Percentiles rank a stretch among this genome's conserved stretches.
Evolutionary conservation across 2,329 filamentous ascomycete genomes (phyloP).

Genomic region (Phialophora verrucosa): DNA sequence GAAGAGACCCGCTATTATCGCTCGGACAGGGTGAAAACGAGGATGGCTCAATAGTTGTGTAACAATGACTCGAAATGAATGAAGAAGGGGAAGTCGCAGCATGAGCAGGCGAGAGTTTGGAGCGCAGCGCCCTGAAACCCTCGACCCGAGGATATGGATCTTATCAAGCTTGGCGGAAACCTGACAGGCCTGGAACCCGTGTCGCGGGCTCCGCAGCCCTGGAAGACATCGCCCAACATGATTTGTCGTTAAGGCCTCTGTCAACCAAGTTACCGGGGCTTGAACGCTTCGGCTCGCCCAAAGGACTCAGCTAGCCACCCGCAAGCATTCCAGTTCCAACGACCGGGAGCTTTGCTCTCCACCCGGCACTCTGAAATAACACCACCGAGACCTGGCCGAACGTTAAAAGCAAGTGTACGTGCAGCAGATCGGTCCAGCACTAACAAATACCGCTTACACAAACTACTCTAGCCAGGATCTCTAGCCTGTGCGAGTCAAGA

Average conservation of each 20-base stretch:
- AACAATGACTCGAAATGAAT: not conserved
- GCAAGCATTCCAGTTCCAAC: not conserved
- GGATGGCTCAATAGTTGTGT: conserved; percentile 4
- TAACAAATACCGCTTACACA: not conserved
- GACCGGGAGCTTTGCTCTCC: conserved; percentile 1
- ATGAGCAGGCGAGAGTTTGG: not conserved
- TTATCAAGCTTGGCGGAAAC: not conserved
- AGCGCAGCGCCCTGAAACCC: not conserved
- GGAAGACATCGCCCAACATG: not conserved
- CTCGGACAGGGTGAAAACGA: not conserved
- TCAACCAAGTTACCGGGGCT: conserved; percentile 2
- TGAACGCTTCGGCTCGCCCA: conserved; percentile 20
- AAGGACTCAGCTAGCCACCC: conserved; percentile 5
- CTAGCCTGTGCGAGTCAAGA: not conserved
- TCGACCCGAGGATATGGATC: not conserved
- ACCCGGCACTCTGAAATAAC: conserved; percentile 8
- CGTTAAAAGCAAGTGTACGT: not conserved
- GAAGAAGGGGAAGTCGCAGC: not conserved
- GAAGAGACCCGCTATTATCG: not conserved
- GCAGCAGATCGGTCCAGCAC: not conserved
- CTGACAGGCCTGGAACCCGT: not conserved
- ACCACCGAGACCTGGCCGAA: not conserved
- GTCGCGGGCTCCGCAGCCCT: not conserved
- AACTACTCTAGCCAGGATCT: not conserved
- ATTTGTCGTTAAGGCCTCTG: not conserved